Percentiles rank a stretch among this genome's conserved stretches.
Conservation (phyloP, 139 green algal genomes). For the Picochlorum sp. region DNA sequence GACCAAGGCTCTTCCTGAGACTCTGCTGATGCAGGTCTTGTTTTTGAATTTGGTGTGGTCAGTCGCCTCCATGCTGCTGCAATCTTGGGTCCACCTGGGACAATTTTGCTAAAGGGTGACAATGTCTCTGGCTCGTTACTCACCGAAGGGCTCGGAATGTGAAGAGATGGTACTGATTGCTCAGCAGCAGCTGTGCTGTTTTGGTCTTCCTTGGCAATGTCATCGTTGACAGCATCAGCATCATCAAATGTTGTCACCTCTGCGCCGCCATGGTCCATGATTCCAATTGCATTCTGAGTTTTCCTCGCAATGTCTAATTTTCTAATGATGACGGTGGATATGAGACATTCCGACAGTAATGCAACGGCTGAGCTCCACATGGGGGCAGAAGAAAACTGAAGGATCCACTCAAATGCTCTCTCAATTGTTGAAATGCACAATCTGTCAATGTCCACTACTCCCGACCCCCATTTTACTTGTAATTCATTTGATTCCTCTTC, state of each 20-base stretch:
- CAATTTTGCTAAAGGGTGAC: constrained; percentile 8
- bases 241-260: too few relatives aligned
- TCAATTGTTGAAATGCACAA: neutral
- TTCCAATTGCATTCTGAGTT: neutral
- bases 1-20: neutral
- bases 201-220: too few relatives aligned
- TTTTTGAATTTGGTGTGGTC: constrained; percentile 6
- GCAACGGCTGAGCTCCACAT: neutral
- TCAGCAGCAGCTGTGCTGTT: too few relatives aligned
- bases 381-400: neutral
- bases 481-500: neutral
- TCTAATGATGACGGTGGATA: neutral
- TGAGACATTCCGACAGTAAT: neutral
- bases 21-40: constrained; percentile 1
- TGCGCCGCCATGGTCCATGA: too few relatives aligned
- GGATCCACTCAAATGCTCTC: neutral
- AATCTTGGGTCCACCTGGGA: constrained; percentile 2
- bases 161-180: neutral
- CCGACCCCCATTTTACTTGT: neutral
- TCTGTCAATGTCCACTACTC: neutral
- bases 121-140: constrained; percentile 2
- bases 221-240: too few relatives aligned
- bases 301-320: neutral
- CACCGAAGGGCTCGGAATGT: neutral
- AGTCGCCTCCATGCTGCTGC: constrained; percentile 7